Conservation (phyloP, 768 basidiomycete species). For the Crassisporium funariophilum region DNA sequence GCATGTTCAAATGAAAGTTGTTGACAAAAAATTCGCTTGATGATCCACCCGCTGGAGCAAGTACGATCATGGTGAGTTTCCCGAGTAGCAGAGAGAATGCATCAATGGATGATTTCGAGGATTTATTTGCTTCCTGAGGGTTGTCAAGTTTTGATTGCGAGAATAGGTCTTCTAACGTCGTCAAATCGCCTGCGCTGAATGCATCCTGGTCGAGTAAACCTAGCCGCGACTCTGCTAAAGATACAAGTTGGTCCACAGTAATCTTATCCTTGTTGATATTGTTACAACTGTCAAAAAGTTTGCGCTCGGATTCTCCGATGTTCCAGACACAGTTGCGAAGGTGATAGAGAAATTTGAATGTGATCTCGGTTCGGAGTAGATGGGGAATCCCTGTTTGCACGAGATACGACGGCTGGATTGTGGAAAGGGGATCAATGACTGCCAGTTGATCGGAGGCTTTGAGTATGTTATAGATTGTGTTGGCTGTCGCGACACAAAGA, state of each 20-base stretch:
- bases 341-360: conserved; percentile 79
- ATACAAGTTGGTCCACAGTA: conserved; percentile 33
- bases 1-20: conserved; percentile 30
- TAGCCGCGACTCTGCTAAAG: conserved; percentile 29
- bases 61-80: conserved; percentile 32
- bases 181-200: conserved; percentile 30
- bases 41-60: conserved; percentile 33
- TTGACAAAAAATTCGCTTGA: conserved; percentile 39
- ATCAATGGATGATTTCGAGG: conserved; percentile 3
- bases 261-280: conserved; percentile 9
- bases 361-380: conserved; percentile 62
- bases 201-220: conserved; percentile 46
- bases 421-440: conserved; percentile 75
- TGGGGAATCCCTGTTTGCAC: conserved; percentile 76
- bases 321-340: conserved; percentile 67
- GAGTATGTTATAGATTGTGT: conserved; percentile 52
- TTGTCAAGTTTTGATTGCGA: conserved; percentile 10
- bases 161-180: conserved; percentile 31
- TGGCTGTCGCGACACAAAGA: conserved; percentile 31
- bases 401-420: conserved; percentile 82
- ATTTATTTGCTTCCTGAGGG: not conserved
- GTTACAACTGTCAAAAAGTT: conserved; percentile 9
- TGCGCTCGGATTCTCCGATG: conserved; percentile 32
- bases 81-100: conserved; percentile 28
- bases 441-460: conserved; percentile 49